These are phyloP conservation scores for Diplodia sapinea DNA, from an alignment of 2,329 filamentous ascomycete species.

Conservation along the genomic window DNA sequence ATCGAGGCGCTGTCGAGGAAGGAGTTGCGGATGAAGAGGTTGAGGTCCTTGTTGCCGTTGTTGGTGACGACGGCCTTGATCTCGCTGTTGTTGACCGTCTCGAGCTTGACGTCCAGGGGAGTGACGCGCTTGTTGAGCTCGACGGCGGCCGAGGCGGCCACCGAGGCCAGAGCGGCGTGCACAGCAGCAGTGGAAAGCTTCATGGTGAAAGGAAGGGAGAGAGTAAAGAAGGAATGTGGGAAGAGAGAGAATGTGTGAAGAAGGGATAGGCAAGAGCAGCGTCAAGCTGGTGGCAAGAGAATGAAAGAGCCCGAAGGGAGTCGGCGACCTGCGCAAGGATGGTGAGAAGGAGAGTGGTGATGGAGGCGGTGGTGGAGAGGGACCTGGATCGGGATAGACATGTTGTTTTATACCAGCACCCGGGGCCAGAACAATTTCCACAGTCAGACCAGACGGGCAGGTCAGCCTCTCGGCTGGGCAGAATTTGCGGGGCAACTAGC, in stretches of 20 bases:
- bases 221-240: background rate
- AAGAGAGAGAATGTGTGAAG: background rate
- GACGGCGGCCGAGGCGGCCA: constrained; percentile 8
- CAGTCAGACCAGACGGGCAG: constrained; percentile 9
- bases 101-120: constrained; percentile 22
- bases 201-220: constrained; percentile 8
- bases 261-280: constrained; percentile 1
- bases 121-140: constrained; percentile 22
- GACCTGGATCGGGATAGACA: background rate
- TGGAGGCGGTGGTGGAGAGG: background rate
- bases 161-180: constrained; percentile 5
- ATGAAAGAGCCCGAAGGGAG: constrained; percentile 12
- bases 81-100: constrained; percentile 55
- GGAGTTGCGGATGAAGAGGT: constrained; percentile 59
- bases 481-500: constrained; percentile 6
- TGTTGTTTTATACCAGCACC: constrained; percentile 8
- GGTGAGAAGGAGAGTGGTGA: background rate
- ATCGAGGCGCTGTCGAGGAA: constrained; percentile 59
- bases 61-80: constrained; percentile 62
- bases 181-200: constrained; percentile 5
- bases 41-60: constrained; percentile 56
- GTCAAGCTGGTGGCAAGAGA: constrained; percentile 13
- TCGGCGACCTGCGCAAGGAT: constrained; percentile 14
- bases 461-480: background rate
- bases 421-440: constrained; percentile 8